Percentiles rank a stretch among this genome's conserved stretches.
These are phyloP conservation scores for Colletotrichum tropicicola DNA, from an alignment of 2,329 filamentous ascomycete species.

Conservation along the genomic window DNA sequence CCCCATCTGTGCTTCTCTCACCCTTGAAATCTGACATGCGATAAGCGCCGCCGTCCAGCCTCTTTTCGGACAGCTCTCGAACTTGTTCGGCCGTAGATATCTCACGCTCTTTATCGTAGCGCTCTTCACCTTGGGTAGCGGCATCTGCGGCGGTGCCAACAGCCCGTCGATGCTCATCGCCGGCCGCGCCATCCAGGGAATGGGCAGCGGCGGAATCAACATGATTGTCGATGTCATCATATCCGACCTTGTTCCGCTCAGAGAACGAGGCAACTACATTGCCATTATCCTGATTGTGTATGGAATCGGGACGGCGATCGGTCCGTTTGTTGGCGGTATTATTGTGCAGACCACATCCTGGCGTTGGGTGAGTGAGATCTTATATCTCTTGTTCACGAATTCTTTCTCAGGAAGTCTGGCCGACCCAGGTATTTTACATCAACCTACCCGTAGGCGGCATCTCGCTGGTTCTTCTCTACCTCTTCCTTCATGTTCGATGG, in stretches of 20 bases:
- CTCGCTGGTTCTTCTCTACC: slow-evolving; percentile 14
- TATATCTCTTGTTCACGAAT: no score
- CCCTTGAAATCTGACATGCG: no score
- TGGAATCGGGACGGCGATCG: slow-evolving; percentile 42
- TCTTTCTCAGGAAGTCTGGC: no score
- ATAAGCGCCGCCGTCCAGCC: no score
- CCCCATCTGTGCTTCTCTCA: no score
- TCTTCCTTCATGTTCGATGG: slow-evolving; percentile 26
- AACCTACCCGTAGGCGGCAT: slow-evolving; percentile 47
- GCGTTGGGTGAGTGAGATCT: no score
- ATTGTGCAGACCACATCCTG: slow-evolving; percentile 42
- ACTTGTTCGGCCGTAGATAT: no score
- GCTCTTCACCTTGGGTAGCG: slow-evolving; percentile 61
- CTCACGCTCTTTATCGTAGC: slow-evolving; percentile 49
- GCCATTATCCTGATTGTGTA: slow-evolving; percentile 41
- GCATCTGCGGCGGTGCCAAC: slow-evolving; percentile 57
- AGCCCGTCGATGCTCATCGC: slow-evolving; percentile 57
- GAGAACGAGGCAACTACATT: slow-evolving; percentile 51
- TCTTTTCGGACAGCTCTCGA: no score
- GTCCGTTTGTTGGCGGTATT: slow-evolving; percentile 42
- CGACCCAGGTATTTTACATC: slow-evolving; percentile 58
- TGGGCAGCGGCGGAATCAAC: slow-evolving; percentile 46
- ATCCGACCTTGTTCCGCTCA: slow-evolving; percentile 58
- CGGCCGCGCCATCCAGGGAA: slow-evolving; percentile 58
- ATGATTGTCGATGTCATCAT: slow-evolving; percentile 44